phyloP scores from a whole-genome alignment of 257 asterid genomes.

The Solanum appendiculatum region DNA sequence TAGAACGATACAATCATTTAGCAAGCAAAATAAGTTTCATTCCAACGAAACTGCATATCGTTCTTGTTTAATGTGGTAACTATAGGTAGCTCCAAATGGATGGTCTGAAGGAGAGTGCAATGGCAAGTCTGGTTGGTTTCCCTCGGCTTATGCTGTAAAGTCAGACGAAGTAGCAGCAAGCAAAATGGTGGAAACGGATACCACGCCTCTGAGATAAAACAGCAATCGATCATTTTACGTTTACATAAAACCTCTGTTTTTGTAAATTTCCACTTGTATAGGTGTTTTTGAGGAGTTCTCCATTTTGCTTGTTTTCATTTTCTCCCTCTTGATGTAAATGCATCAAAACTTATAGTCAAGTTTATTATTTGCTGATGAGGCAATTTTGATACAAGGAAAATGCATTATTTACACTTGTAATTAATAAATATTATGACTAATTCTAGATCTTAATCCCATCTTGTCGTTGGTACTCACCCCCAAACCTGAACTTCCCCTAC shows the following conservation, averaged over 20 bases:
- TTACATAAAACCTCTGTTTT: not conserved
- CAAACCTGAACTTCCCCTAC: not conserved
- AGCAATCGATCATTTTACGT: not conserved
- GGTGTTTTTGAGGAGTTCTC: not conserved
- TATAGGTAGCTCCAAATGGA: constrained; percentile 64
- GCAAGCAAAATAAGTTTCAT: not conserved
- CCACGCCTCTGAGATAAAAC: not conserved
- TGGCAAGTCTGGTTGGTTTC: constrained; percentile 91
- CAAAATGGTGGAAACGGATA: constrained; percentile 20
- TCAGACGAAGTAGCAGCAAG: constrained; percentile 22
- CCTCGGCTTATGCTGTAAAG: constrained; percentile 75
- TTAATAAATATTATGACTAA: not conserved
- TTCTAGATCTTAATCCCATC: not conserved
- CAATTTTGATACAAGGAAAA: not conserved
- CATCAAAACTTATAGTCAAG: not conserved
- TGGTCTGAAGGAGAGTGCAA: constrained; percentile 99
- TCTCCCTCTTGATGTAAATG: not conserved
- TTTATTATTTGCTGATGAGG: not conserved
- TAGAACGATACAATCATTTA: not conserved
- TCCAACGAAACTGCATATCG: not conserved
- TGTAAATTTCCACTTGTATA: not conserved
- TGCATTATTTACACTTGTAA: not conserved
- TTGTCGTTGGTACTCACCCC: not conserved
- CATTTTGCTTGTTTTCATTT: not conserved
- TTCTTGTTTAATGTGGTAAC: not conserved